A percentile compares a stretch with the other conserved stretches of the same genome.
Conservation (phyloP, 139 green algal species). For the Coccomyxa sp. region DNA sequence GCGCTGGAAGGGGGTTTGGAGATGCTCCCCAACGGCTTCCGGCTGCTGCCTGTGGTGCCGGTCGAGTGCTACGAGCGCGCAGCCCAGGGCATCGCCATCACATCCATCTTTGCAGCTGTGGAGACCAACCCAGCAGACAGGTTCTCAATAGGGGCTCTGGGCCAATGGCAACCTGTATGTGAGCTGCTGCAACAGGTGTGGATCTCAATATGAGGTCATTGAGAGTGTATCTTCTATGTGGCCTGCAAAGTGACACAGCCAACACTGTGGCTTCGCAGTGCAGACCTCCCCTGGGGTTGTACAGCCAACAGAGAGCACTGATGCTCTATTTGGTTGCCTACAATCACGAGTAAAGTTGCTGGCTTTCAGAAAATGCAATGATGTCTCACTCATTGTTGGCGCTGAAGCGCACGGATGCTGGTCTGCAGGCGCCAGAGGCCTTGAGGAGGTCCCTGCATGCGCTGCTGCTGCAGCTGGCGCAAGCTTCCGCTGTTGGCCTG, state of each 20-base stretch:
- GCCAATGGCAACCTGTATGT: not conserved
- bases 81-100: not conserved
- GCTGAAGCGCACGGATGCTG: not conserved
- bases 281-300: too few species aligned
- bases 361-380: not conserved
- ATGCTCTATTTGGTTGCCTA: too few species aligned
- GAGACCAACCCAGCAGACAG: constrained; percentile 7
- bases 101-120: constrained; percentile 1
- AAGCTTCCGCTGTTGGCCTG: not conserved
- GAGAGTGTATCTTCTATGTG: too few species aligned
- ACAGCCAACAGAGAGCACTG: too few species aligned
- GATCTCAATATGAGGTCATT: not conserved
- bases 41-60: constrained; percentile 1
- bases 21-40: constrained; percentile 7
- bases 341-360: too few species aligned
- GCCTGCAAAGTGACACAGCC: not conserved
- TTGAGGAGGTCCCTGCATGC: not conserved
- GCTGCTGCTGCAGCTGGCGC: constrained; percentile 8
- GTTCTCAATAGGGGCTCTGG: constrained; percentile 13
- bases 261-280: too few species aligned
- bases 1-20: not conserved
- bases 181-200: not conserved
- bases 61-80: not conserved
- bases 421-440: not conserved
- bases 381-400: not conserved